Evolutionary conservation across 1,284 basidiomycete genomes (phyloP), one percentile per base, ranked within the genome.

Genomic region (Naganishia sp.): DNA sequence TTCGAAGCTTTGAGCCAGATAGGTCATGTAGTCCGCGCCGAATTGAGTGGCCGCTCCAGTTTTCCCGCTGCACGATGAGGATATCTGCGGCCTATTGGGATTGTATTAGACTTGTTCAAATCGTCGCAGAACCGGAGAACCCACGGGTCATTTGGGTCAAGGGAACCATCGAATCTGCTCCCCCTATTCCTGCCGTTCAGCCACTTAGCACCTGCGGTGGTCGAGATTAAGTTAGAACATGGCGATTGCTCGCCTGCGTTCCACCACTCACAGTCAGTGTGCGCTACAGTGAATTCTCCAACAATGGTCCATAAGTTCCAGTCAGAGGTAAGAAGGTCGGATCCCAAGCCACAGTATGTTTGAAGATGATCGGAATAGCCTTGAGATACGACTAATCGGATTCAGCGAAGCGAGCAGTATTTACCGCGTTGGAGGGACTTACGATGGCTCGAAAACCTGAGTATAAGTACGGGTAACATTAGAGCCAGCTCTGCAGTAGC

Each of bases 251-350:
- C 5, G 28, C 46, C 45, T 25, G 45, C 11, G 39, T 25, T 31
- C 57, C 16, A 6, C 84, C 86, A 89, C 72, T 81, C 88, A 72
- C 91, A 93, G 74, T 92, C 89, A 5, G 85, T 91, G 65, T 83
- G 81, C 11, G 89, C 88, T 63, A 89, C 84, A 0, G 89, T 86
- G 86, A 89, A 93, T 79, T 94, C 92, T 57, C 91, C 91, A 31
- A 92, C 89, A 53, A 93, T 82, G n/a, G 85, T 82, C 89, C 89
- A 90, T 23, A 92, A 83, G n/a, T 73, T 65, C 28, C 70, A 57
- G 66, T 87, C 71, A 16, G 72, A 88, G 3, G 74, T 74, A 0
- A 82, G 73, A 16, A 93, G 82, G 0, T 79, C 72, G 11, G 77
- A 77, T 3, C 76, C 80, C 60, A 82, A 79, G 46, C 71, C 72